Base-by-base conservation (phyloP, 2,329 filamentous ascomycete species). In the Ophiostoma novo-ulmi region DNA sequence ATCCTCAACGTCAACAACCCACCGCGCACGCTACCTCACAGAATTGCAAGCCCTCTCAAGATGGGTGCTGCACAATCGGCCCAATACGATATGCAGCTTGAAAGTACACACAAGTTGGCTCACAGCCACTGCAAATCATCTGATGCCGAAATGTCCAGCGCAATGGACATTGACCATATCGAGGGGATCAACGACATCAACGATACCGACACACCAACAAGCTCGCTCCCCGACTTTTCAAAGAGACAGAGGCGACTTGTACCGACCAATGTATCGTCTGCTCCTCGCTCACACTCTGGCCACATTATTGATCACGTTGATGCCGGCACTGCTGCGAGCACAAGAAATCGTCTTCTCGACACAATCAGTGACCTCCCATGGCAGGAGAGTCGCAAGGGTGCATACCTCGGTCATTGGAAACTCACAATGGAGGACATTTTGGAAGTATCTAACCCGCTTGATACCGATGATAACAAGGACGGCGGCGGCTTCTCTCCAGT, bases 341-440 rank as follows among this genome's bases (percentile, higher is more conserved):
- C 38, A 22, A 17, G 48, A 10, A 41, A 67, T 4, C n/a, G 39
- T 8, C 11, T 65, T 0, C 35, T 64, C 17, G 35, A 64, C 61
- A 39, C 17, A 36, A 22, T 22, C 36, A 39, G 63, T 36, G 63
- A 39, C 20, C 63, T 35, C 4, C 35, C n/a, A 8, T 74, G 73
- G 73, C 67, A 70, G 7, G 10, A 55, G 1, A 74, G 73, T 35
- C 20, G 66, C 0, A 36, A 17, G 2, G 74, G 72, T 41, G 77
- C 79, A 3, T 83, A 82, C 67, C 74, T 82, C 1, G 81, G 82
- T 2, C 69, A 74, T 5, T 78, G 77, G 6, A 76, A 72, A 4
- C 72, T 82, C 17, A 55, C 72, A 0, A 31, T 52, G 38, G 64
- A 72, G 4, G 67, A 64, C 3, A 13, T 76, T 13, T 20, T 76